phyloP scores from a whole-genome alignment of 108 stramenopile genomes.

The Fragilaria crotonensis region DNA sequence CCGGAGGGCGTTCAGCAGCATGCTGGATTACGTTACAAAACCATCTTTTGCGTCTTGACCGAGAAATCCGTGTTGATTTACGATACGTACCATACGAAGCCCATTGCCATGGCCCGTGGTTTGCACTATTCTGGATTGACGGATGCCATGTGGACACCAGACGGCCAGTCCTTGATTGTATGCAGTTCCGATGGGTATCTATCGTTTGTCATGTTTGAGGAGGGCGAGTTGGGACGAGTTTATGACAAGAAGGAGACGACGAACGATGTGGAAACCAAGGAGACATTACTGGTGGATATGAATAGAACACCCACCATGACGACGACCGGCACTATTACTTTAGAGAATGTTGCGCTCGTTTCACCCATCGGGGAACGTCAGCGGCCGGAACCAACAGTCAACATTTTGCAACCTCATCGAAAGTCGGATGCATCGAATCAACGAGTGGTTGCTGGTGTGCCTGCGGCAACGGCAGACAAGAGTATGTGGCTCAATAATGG shows the following conservation, averaged over 20 bases:
- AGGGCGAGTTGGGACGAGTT: constrained; percentile 66
- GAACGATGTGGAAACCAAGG: too few relatives aligned
- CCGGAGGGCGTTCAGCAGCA: too few relatives aligned
- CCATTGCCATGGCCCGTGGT: constrained; percentile 58
- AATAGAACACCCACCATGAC: not conserved
- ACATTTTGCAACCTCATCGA: too few relatives aligned
- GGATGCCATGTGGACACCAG: constrained; percentile 76
- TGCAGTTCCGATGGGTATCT: constrained; percentile 84
- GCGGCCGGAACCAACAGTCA: too few relatives aligned
- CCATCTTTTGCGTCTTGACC: constrained; percentile 79
- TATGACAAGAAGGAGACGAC: too few relatives aligned
- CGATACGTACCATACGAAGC: constrained; percentile 66
- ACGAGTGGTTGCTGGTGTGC: too few relatives aligned
- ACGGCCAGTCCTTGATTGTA: constrained; percentile 71
- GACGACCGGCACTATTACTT: constrained; percentile 2
- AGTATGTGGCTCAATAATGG: too few relatives aligned
- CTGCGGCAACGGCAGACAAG: too few relatives aligned
- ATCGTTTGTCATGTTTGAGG: constrained; percentile 60
- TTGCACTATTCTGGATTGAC: constrained; percentile 84
- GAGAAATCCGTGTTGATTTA: constrained; percentile 70
- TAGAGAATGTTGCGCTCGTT: too few relatives aligned
- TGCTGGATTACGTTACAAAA: constrained; percentile 61
- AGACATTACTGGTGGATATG: not conserved
- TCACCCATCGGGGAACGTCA: too few relatives aligned
- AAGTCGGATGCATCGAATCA: too few relatives aligned